Evolutionary conservation across 805 yeast species (phyloP), one percentile per base, ranked within the genome.

Genomic region (Suhomyces canberraensis): DNA sequence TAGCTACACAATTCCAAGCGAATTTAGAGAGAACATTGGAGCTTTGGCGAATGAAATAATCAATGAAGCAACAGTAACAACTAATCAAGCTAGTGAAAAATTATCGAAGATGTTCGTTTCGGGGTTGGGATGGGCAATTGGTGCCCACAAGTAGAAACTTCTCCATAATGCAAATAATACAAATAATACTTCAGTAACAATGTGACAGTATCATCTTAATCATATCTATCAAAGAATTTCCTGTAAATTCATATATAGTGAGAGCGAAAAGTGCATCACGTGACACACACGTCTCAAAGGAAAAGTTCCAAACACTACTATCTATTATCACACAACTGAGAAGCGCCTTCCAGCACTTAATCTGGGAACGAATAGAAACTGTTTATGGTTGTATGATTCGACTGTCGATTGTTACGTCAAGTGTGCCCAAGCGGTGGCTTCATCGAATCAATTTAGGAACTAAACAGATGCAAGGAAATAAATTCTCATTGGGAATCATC

Each of bases 91-190:
- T 1, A 49, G 66, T 29, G 79, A 72, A 26, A 76, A 75, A 46
- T 41, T 78, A 3, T 69, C 77, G 8, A 72, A 66, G 38, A 48
- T 77, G 38, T 58, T 77, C 37, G 79, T 73, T 3, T 66, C 75
- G 17, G 82, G 82, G 1, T 54, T 77, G 20, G 81, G 81, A 3
- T 77, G 83, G 83, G 81, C 82, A 3, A 73, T 77, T 45, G 82
- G 82, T 4, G 82, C 82, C 26, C 7, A 24, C 11, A 7, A 20
- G 22, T 20, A 20, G 22, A 20, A 9, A n/a, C n/a, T n/a, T n/a
- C n/a, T n/a, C n/a, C n/a, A n/a, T n/a, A n/a, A n/a, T n/a, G n/a
- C n/a, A n/a, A n/a, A n/a, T n/a, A n/a, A n/a, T n/a, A n/a, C n/a
- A n/a, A n/a, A n/a, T n/a, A n/a, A n/a, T n/a, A n/a, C n/a, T n/a